Evolutionary conservation across 352 stramenopile species (phyloP), one percentile per base, ranked within the genome.

Genomic region (Elongisporangium undulatum): DNA sequence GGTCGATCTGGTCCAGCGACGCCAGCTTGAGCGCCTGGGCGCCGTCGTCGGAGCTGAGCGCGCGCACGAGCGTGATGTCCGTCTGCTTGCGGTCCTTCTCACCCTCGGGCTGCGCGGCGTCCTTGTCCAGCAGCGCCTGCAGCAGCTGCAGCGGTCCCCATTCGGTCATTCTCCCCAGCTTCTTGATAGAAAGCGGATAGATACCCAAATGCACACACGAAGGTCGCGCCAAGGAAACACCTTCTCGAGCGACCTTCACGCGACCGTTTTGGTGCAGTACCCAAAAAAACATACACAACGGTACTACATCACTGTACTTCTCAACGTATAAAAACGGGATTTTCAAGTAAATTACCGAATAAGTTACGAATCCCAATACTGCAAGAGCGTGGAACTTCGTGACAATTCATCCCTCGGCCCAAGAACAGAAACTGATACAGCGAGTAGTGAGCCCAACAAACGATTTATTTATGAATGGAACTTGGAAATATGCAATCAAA

Each of bases 91-190:
- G 71, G 56, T 85, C 71, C 57, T 69, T 69, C 7, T 68, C 59
- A 41, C 65, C 74, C 53, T 79, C 74, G 10, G 29, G 4, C 4
- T 49, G 45, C 9, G 23, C 56, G 15, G 54, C 41, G 17, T 56
- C 62, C 20, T 68, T 53, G 60, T 59, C 58, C 39, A 84, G 64
- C 41, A 86, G 67, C 22, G 59, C 54, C 64, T 54, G 49, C 21
- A 93, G 56, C 15, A 79, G 69, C 63, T 77, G 57, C 63, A 92
- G 65, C 19, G 82, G 75, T 0, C 82, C 82, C 77, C 77, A 92
- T 56, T 50, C 26, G 26, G 49, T 9, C 49, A 53, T 53, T 45
- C 34, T 45, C 34, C 34, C 34, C 34, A 45, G 34, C 34, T 45
- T 17, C 34, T 5, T 45, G 34, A 45, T 45, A 10, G 26, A 38